Evolutionary conservation across 2,329 filamentous ascomycete species (phyloP), one percentile per base, ranked within the genome.

Genomic region (Penicillium sp.): DNA sequence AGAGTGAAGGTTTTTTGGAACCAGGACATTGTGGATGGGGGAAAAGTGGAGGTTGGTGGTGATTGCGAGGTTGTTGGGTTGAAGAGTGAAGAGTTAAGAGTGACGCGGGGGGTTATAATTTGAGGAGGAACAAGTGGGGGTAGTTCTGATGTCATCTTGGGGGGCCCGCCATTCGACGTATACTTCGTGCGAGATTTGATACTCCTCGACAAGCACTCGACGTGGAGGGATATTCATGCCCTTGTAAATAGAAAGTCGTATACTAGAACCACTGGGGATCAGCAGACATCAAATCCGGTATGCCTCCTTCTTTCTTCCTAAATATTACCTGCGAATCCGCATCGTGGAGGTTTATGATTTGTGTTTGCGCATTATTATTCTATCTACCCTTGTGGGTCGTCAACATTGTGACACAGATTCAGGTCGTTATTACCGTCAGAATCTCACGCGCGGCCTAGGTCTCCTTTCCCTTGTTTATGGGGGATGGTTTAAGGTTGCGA

Each of bases 1-100:
- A 98, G 87, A 1, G 87, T 86, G 78, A 98, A 87, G 52, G 88
- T 85, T 76, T 95, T 96, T 78, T 97, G 94, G 69, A 84, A 86
- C 91, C 91, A 96, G 62, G 87, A 82, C 85, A 87, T 76, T 55
- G 54, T 73, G 46, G 39, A 13, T 24, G 36, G 16, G 18, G 22
- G 22, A 4, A 16, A 36, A 31, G 1, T 46, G 22, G 58, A 19
- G 46, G 39, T 55, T 54, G 59, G 54, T 41, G 51, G 14, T 55
- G 41, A 55, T 4, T 55, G 50, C 47, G 61, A 54, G 53, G 55
- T 63, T 59, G 59, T 67, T 65, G 59, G 55, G 54, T 58, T 61
- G 43, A 31, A 31, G 43, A 24, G n/a, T 66, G 24, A 27, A 27
- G 24, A 27, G 24, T 27, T 4, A 27, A 58, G 63, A 40, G 31